Conservation (phyloP, 2,329 filamentous ascomycete species). For the Aspergillus sp. region DNA sequence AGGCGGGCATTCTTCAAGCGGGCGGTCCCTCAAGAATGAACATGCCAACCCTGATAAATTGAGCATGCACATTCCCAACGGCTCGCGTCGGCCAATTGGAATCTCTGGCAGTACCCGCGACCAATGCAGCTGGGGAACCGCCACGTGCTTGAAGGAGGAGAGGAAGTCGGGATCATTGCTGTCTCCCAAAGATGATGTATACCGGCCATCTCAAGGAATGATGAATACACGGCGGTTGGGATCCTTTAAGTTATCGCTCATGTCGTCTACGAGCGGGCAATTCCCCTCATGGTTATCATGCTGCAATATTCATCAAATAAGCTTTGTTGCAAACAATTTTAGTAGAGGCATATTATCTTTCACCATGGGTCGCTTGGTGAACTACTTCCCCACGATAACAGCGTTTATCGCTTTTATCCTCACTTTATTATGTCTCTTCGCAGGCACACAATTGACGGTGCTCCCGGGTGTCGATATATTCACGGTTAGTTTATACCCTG, state of each 20-base stretch:
- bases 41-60: not conserved
- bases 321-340: not conserved
- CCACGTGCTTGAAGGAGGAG: not conserved
- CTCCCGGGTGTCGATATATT: slow-evolving; percentile 61
- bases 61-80: not conserved
- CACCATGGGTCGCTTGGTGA: slow-evolving; percentile 18
- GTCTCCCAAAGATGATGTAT: not conserved
- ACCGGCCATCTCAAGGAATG: slow-evolving; percentile 8
- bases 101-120: not conserved
- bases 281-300: not conserved
- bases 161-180: not conserved
- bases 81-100: not conserved
- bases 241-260: not conserved
- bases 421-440: slow-evolving; percentile 62
- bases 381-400: slow-evolving; percentile 53
- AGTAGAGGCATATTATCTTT: not conserved
- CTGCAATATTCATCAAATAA: not conserved
- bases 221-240: not conserved
- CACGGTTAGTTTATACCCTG: slow-evolving; percentile 48
- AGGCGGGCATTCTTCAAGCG: not conserved
- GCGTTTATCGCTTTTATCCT: slow-evolving; percentile 60
- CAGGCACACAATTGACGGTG: slow-evolving; percentile 58
- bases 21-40: not conserved
- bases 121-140: not conserved
- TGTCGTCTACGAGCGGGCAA: not conserved